These are phyloP conservation scores for Odontarrhena argentea DNA, from an alignment of 345 rosid species.

Conservation along the genomic window DNA sequence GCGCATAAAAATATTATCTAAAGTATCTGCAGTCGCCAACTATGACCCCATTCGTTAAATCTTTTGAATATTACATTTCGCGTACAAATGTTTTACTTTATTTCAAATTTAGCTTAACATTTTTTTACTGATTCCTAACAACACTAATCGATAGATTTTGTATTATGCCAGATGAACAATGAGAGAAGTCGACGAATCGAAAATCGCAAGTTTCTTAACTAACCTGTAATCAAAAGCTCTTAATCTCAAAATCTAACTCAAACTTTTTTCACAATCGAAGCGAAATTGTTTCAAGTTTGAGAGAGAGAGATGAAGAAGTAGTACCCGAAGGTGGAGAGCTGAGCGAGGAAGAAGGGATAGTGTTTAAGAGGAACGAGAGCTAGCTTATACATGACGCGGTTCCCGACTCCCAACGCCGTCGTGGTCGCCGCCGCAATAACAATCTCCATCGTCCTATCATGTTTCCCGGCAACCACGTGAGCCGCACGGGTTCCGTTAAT, in stretches of 20 bases:
- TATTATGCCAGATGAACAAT: not conserved
- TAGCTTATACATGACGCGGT: conserved; percentile 80
- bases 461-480: conserved; percentile 37
- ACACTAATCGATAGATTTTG: not conserved
- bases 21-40: conserved; percentile 30
- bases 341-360: conserved; percentile 95
- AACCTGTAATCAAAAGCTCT: not conserved
- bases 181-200: not conserved
- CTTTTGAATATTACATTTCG: conserved; percentile 21
- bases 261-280: not conserved
- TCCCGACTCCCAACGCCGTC: conserved; percentile 82
- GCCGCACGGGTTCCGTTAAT: conserved; percentile 35
- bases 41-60: conserved; percentile 29
- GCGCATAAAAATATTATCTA: not conserved
- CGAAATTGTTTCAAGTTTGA: not conserved
- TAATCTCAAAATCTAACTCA: not conserved
- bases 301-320: not conserved
- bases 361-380: conserved; percentile 88
- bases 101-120: not conserved
- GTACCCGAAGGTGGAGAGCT: conserved; percentile 94
- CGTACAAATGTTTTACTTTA: not conserved
- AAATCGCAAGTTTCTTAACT: conserved; percentile 6
- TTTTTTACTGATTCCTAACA: not conserved
- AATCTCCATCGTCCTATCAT: conserved; percentile 50
- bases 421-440: conserved; percentile 71